Evolutionary conservation across 2,329 filamentous ascomycete genomes (phyloP).

Genomic region (Alternaria consortialis): DNA sequence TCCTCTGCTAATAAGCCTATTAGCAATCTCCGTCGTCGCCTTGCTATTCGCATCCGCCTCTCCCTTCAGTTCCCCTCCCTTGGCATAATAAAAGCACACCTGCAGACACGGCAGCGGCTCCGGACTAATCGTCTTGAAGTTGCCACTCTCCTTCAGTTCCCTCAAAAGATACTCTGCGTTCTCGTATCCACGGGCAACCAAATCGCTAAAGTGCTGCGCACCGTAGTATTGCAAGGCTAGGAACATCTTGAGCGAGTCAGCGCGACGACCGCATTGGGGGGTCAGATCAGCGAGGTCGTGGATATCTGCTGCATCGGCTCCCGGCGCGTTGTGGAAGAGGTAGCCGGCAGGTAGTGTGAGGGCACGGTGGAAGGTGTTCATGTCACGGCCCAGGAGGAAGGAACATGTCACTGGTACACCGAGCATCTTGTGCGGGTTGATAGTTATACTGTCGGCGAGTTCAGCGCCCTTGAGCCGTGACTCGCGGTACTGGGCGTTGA

Average conservation of each 20-base stretch:
- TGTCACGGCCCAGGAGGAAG: slow-evolving; percentile 82
- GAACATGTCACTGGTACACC: slow-evolving; percentile 90
- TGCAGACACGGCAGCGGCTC: slow-evolving; percentile 84
- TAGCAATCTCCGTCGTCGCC: slow-evolving; percentile 65
- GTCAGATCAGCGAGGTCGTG: slow-evolving; percentile 94
- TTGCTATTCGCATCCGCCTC: slow-evolving; percentile 61
- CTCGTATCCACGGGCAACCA: slow-evolving; percentile 73
- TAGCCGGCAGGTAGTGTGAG: slow-evolving; percentile 91
- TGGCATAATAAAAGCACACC: slow-evolving; percentile 90
- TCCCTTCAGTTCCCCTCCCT: slow-evolving; percentile 60
- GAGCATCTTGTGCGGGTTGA: slow-evolving; percentile 98
- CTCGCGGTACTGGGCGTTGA: slow-evolving; percentile 66
- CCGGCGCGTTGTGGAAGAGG: slow-evolving; percentile 55
- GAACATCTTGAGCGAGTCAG: slow-evolving; percentile 86
- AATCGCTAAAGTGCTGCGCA: slow-evolving; percentile 71
- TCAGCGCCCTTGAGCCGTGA: slow-evolving; percentile 74
- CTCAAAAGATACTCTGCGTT: slow-evolving; percentile 74
- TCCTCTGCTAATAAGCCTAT: slow-evolving; percentile 64
- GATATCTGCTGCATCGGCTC: slow-evolving; percentile 57
- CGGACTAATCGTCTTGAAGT: slow-evolving; percentile 76
- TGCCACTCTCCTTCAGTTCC: slow-evolving; percentile 62
- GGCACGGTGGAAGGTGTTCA: slow-evolving; percentile 78
- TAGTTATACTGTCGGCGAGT: slow-evolving; percentile 80
- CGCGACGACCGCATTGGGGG: slow-evolving; percentile 88
- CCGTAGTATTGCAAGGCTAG: slow-evolving; percentile 93